Conservation (phyloP, 768 basidiomycete species). For the Russula vinacea region DNA sequence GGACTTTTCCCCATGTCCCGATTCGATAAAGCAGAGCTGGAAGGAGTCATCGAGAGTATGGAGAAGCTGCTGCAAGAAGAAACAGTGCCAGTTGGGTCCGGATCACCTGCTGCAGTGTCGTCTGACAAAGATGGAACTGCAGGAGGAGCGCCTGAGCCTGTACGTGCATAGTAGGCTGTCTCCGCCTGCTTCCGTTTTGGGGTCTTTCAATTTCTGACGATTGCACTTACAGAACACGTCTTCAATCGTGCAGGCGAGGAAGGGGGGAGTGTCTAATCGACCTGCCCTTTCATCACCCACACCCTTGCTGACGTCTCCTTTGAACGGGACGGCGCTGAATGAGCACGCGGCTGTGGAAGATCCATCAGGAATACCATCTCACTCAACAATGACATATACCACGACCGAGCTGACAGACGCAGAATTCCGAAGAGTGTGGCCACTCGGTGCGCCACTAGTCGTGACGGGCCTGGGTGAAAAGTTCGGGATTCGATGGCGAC, state of each 20-base stretch:
- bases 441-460: conserved; percentile 69
- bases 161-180: neutral
- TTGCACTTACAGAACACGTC: neutral
- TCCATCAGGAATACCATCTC: conserved; percentile 33
- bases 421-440: conserved; percentile 70
- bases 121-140: neutral
- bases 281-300: conserved; percentile 3
- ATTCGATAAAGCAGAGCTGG: conserved; percentile 63
- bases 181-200: neutral
- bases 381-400: conserved; percentile 46
- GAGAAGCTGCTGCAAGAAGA: conserved; percentile 45
- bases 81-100: neutral
- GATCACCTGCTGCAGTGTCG: conserved; percentile 5
- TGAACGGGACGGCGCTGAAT: neutral
- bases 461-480: conserved; percentile 62
- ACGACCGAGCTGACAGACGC: conserved; percentile 53
- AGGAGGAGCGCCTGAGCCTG: neutral
- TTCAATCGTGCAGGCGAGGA: conserved; percentile 1
- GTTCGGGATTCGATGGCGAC: conserved; percentile 74
- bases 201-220: neutral
- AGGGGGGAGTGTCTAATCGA: neutral
- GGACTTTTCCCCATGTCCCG: conserved; percentile 81
- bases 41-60: conserved; percentile 66
- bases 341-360: conserved; percentile 8
- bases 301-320: neutral